Base-by-base conservation (phyloP, 2,329 filamentous ascomycete species). In the Lasiodiplodia citricola region DNA sequence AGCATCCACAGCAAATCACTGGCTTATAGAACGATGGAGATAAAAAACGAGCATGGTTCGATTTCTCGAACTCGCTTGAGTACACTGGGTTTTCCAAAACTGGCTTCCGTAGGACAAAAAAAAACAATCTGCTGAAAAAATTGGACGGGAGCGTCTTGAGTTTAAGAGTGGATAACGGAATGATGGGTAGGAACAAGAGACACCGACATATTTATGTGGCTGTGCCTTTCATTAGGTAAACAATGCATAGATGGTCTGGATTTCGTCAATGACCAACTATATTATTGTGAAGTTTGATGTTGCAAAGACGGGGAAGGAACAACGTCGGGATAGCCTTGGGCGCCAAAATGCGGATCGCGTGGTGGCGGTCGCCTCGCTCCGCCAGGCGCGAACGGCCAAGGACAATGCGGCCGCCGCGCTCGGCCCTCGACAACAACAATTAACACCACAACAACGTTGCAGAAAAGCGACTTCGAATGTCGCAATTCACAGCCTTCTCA, bases 291-390 rank as follows among this genome's bases (percentile, higher is more conserved):
- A 6, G 11, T 18, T 57, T n/a, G 14, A 57, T 37, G 31, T 16
- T 21, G n/a, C 44, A 47, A n/a, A 21, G 18, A 38, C 8, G 35
- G 38, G 14, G 21, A 28, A 16, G 56, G 56, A 28, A 25, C 28
- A 38, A 64, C 28, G 54, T 67, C 47, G 65, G 65, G 54, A 60
- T 60, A 67, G 65, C 65, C 55, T 67, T 44, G 41, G 21, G 56
- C 51, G 52, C 51, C 65, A 56, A 67, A 67, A 52, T 47, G 65
- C 65, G 44, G 65, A 67, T 58, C 65, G 65, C 55, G n/a, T 50
- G 65, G 54, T 60, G 55, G 65, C 65, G 54, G 23, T 38, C 23
- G 65, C 65, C 54, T 37, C 56, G 54, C 44, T 58, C 65, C 65
- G 55, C 31, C 65, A 67, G 44, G 55, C 55, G 52, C 52, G n/a